Evolutionary conservation across 495 filamentous ascomycete genomes (phyloP).

Genomic region (Penicillium robsamsonii): DNA sequence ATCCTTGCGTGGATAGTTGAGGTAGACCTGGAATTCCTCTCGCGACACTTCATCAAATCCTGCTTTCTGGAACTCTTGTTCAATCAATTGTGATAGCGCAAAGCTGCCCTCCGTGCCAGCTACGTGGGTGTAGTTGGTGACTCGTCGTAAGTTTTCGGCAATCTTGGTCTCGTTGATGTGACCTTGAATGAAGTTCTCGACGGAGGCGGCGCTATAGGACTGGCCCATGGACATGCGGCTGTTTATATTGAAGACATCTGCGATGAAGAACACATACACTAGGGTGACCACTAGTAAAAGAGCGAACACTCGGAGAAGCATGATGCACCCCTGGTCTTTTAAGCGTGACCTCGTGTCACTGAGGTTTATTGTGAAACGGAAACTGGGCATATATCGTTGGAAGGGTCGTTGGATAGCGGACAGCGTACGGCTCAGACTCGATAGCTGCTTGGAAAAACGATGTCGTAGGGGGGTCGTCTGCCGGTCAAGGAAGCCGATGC

Average conservation of each 20-base stretch:
- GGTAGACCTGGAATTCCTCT: conserved; percentile 80
- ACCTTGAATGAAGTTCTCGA: conserved; percentile 68
- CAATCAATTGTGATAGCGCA: conserved; percentile 75
- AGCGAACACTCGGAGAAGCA: conserved; percentile 69
- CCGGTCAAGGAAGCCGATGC: conserved; percentile 40
- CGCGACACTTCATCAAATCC: conserved; percentile 68
- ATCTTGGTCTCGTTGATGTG: conserved; percentile 68
- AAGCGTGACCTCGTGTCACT: conserved; percentile 28
- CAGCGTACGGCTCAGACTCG: conserved; percentile 51
- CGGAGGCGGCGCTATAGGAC: conserved; percentile 53
- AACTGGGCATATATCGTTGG: conserved; percentile 46
- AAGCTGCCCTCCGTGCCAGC: conserved; percentile 90
- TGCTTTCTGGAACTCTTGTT: conserved; percentile 65
- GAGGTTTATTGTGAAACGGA: conserved; percentile 38
- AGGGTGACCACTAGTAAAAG: conserved; percentile 70
- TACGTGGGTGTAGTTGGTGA: conserved; percentile 79
- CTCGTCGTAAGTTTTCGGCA: conserved; percentile 63
- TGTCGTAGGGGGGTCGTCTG: conserved; percentile 39
- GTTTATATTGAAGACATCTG: conserved; percentile 66
- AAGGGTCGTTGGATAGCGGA: conserved; percentile 56
- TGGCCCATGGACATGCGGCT: conserved; percentile 42
- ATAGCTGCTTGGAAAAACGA: conserved; percentile 56
- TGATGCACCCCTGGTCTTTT: conserved; percentile 49
- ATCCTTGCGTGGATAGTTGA: conserved; percentile 80
- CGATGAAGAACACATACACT: conserved; percentile 80